A percentile compares a stretch with the other conserved stretches of the same genome.
Conservation (phyloP, 208 protist genomes). For the Kentomonas sorsogonicus region DNA sequence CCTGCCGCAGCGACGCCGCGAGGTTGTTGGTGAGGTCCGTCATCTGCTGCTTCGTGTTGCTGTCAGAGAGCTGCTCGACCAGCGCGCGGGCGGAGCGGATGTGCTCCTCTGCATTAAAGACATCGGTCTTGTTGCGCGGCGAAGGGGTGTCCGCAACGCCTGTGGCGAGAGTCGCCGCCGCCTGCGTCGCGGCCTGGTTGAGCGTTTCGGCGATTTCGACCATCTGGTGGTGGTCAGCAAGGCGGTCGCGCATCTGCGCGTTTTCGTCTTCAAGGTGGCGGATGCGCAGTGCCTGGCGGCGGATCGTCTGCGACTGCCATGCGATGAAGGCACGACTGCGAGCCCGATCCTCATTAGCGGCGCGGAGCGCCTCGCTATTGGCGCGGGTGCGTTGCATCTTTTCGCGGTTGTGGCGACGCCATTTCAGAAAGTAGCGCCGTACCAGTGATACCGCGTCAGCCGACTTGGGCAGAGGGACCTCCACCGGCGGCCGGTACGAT, state of each 20-base stretch:
- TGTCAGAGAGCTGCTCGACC: too few species aligned
- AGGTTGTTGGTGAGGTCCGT: not conserved
- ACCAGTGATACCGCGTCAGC: slow-evolving; percentile 48
- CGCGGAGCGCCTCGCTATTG: slow-evolving; percentile 36
- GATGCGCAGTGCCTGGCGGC: too few species aligned
- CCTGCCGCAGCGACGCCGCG: not conserved
- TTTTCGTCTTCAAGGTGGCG: too few species aligned
- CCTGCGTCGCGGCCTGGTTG: not conserved
- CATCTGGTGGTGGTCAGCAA: slow-evolving; percentile 13
- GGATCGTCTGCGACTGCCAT: too few species aligned
- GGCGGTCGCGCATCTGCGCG: slow-evolving; percentile 6
- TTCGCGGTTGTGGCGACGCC: slow-evolving; percentile 39
- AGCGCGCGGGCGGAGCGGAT: too few species aligned
- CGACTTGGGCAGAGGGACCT: slow-evolving; percentile 52
- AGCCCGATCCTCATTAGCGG: slow-evolving; percentile 31
- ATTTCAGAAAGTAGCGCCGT: slow-evolving; percentile 54
- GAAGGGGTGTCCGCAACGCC: too few species aligned
- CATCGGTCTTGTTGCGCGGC: too few species aligned
- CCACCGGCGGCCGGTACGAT: slow-evolving; percentile 20
- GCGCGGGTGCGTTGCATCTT: slow-evolving; percentile 34
- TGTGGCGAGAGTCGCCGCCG: too few species aligned
- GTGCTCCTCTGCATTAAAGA: too few species aligned
- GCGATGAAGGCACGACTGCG: slow-evolving; percentile 17
- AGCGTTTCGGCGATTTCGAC: slow-evolving; percentile 6
- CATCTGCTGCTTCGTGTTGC: not conserved